Evolutionary conservation across 2,329 filamentous ascomycete genomes (phyloP).

Genomic region (Blumeria hordei): DNA sequence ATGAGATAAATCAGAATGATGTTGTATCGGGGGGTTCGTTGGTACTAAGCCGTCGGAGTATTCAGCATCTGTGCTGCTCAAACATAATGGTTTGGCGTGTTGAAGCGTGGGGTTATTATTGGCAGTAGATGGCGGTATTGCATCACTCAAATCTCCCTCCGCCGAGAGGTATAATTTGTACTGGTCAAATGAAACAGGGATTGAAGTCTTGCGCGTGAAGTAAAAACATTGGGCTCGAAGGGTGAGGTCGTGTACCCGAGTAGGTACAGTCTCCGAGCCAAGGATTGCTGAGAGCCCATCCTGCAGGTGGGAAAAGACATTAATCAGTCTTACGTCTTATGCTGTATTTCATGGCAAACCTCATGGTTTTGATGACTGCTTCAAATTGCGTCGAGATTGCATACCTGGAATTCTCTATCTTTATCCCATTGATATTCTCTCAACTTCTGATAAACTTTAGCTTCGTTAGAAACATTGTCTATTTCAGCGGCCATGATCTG

Average conservation of each 20-base stretch:
- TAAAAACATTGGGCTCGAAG: slow-evolving; percentile 48
- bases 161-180: slow-evolving; percentile 38
- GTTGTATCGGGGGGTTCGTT: neutral
- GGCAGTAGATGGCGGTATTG: neutral
- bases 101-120: neutral
- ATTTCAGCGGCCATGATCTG: slow-evolving; percentile 5
- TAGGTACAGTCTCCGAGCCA: slow-evolving; percentile 27
- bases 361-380: too few relatives aligned
- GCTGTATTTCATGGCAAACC: too few relatives aligned
- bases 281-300: slow-evolving; percentile 40
- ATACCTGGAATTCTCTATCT: slow-evolving; percentile 42
- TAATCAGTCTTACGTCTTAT: too few relatives aligned
- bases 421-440: slow-evolving; percentile 42
- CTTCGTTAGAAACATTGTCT: slow-evolving; percentile 12
- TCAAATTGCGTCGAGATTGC: neutral
- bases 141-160: neutral
- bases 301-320: slow-evolving; percentile 12
- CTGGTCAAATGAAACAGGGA: slow-evolving; percentile 35
- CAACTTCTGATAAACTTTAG: slow-evolving; percentile 31
- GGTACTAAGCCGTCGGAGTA: neutral
- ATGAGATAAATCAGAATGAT: neutral
- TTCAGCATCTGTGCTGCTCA: too few relatives aligned
- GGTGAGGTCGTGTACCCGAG: slow-evolving; percentile 30
- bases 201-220: slow-evolving; percentile 24
- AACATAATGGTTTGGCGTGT: neutral